Conservation (phyloP, 192 early-diverging fungal genomes). For the Linnemannia zychae region DNA sequence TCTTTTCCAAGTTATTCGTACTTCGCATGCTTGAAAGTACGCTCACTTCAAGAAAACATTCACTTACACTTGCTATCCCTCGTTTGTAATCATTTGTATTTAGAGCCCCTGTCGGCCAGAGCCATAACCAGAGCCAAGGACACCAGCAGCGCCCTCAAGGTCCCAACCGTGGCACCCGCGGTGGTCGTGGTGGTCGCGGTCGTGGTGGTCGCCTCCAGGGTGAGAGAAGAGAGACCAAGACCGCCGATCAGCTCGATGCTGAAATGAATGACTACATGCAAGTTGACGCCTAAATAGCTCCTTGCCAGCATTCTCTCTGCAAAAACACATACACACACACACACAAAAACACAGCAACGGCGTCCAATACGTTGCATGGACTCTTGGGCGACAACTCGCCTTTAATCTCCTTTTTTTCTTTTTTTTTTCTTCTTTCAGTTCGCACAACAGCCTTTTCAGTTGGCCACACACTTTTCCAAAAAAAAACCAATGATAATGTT, state of each 20-base stretch:
- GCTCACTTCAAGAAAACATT: background rate
- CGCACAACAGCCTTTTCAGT: background rate
- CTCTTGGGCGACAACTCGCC: background rate
- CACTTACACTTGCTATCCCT: background rate
- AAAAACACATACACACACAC: background rate
- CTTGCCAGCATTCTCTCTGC: background rate
- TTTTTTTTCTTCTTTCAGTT: background rate
- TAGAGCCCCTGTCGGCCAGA: constrained; percentile 30
- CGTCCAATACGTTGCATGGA: background rate
- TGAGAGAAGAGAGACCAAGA: constrained; percentile 57
- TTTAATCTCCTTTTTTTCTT: background rate
- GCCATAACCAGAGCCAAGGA: constrained; percentile 10
- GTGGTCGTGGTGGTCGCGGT: constrained; percentile 58
- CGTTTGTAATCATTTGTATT: background rate
- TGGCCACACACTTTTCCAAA: background rate
- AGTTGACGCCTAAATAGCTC: constrained; percentile 51
- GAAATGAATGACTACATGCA: constrained; percentile 68
- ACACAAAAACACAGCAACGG: background rate
- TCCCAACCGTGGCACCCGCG: constrained; percentile 38
- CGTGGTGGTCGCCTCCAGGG: constrained; percentile 42
- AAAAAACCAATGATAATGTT: background rate
- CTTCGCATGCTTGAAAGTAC: background rate
- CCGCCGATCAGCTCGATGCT: constrained; percentile 61
- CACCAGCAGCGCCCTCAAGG: constrained; percentile 19
- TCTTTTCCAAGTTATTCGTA: background rate